These are phyloP conservation scores for Cutaneotrichosporon sp. DNA, from an alignment of 1,284 basidiomycete genomes.

Conservation along the genomic window DNA sequence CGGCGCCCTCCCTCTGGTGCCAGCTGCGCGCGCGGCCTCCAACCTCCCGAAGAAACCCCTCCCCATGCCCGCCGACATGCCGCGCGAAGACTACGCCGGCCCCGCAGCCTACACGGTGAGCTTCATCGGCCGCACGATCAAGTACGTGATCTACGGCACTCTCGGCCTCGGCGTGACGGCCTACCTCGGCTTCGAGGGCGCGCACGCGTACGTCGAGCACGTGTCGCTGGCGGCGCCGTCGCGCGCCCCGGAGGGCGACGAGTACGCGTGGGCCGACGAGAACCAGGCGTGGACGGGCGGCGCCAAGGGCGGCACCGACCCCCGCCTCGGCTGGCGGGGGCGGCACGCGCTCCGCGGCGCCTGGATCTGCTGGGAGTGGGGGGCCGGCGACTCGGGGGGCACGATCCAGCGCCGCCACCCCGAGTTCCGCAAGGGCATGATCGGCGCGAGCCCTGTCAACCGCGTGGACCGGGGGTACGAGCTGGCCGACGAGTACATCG, in stretches of 20 bases:
- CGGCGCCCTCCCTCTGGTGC: too few relatives aligned
- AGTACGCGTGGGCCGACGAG: constrained; percentile 74
- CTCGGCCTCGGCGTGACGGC: constrained; percentile 52
- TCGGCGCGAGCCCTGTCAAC: constrained; percentile 25
- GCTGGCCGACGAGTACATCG: constrained; percentile 50
- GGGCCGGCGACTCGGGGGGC: constrained; percentile 56
- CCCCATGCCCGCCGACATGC: constrained; percentile 41
- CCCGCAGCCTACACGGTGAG: constrained; percentile 48
- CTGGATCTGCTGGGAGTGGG: constrained; percentile 76
- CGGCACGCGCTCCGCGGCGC: constrained; percentile 70
- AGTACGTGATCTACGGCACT: constrained; percentile 43
- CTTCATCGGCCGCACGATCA: constrained; percentile 41
- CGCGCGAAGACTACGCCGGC: constrained; percentile 48
- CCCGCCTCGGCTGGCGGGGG: constrained; percentile 65
- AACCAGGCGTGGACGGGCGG: constrained; percentile 74
- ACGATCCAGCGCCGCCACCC: constrained; percentile 30
- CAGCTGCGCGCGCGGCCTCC: background rate
- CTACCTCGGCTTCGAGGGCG: constrained; percentile 57
- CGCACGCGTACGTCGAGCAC: constrained; percentile 72
- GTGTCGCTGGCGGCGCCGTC: constrained; percentile 58
- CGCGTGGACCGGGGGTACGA: constrained; percentile 46
- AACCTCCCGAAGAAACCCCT: constrained; percentile 19
- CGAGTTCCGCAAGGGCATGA: constrained; percentile 35
- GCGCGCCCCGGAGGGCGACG: constrained; percentile 56
- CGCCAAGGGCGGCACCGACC: constrained; percentile 68